Percentiles rank a stretch among this genome's conserved stretches.
phyloP scores from a whole-genome alignment of 768 basidiomycete species.

The Tulasnella sp. region DNA sequence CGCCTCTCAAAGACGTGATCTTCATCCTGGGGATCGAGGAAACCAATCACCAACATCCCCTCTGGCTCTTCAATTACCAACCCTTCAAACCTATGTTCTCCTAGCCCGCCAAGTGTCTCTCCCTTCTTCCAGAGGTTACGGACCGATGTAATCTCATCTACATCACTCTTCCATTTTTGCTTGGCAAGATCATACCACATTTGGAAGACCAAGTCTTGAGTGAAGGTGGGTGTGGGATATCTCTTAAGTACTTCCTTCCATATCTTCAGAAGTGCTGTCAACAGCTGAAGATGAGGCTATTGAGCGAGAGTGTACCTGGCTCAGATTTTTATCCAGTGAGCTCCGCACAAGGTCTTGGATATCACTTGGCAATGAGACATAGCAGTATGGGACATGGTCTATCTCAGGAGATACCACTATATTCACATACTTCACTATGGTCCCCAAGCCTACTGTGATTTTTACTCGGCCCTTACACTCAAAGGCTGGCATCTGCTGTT shows the following conservation, averaged over 20 bases:
- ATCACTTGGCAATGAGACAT: conserved; percentile 23
- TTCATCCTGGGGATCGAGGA: conserved; percentile 29
- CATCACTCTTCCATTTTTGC: neutral
- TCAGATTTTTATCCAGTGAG: conserved; percentile 13
- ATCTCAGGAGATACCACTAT: conserved; percentile 24
- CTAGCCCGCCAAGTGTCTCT: neutral
- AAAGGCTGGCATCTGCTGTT: conserved; percentile 28
- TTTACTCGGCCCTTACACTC: conserved; percentile 28
- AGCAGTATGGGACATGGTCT: conserved; percentile 29
- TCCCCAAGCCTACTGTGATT: neutral
- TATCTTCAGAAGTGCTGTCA: neutral
- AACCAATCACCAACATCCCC: conserved; percentile 22
- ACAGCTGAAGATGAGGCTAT: neutral
- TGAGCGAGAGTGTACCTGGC: conserved; percentile 21
- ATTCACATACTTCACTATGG: conserved; percentile 10
- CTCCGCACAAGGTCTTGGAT: conserved; percentile 18
- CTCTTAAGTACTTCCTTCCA: neutral
- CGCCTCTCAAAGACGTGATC: conserved; percentile 27
- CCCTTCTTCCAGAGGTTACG: neutral
- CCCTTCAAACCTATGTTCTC: neutral
- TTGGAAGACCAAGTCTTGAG: conserved; percentile 16
- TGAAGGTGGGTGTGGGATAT: conserved; percentile 1
- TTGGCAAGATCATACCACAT: conserved; percentile 23
- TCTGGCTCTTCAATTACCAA: neutral
- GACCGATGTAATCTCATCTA: neutral